Evolutionary conservation across 1,284 basidiomycete genomes (phyloP), one percentile per base, ranked within the genome.

Genomic region (Bjerkandera adusta): DNA sequence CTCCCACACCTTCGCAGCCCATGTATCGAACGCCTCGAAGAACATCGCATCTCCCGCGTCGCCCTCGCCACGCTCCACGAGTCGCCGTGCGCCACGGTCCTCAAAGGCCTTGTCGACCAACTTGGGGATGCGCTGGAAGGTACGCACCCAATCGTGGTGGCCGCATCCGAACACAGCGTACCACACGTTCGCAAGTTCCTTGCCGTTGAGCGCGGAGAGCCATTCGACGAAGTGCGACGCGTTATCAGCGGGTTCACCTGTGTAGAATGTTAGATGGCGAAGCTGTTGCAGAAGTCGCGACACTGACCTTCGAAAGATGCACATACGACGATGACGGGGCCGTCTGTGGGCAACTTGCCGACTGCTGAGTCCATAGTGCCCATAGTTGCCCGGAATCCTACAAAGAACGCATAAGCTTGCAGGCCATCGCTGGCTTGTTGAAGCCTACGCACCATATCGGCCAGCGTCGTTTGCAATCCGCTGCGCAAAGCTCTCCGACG

Each of bases 111-210:
- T 54, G 55, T 79, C 76, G 49, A 73, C 63, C 3, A 72, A 53
- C 41, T 42, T 69, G 6, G 77, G 77, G 24, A 80, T 71, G n/a
- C 66, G 63, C 59, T 79, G 76, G 60, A 70, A 79, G 2, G 77
- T 78, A 29, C 65, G 57, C 16, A 66, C 68, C 77, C 77, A 80
- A 55, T 79, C 77, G 46, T 67, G 68, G 58, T 79, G 76, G 4
- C 77, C 77, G 40, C 74, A 76, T 1, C 77, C 77, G 50, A 80
- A 78, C 24, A 80, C 72, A 6, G 69, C 69, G 52, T 68, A 80
- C 25, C 64, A 63, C 15, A 75, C 67, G 29, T 66, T 66, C 6
- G 59, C 56, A 36, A 73, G 58, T 50, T 65, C 61, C 20, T 56
- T 41, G 15, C 57, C 61, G 24, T 68, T 54, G 4, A 69, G 56